Evolutionary conservation across 2,329 filamentous ascomycete species (phyloP).

Genomic region (Fusarium vanettenii): DNA sequence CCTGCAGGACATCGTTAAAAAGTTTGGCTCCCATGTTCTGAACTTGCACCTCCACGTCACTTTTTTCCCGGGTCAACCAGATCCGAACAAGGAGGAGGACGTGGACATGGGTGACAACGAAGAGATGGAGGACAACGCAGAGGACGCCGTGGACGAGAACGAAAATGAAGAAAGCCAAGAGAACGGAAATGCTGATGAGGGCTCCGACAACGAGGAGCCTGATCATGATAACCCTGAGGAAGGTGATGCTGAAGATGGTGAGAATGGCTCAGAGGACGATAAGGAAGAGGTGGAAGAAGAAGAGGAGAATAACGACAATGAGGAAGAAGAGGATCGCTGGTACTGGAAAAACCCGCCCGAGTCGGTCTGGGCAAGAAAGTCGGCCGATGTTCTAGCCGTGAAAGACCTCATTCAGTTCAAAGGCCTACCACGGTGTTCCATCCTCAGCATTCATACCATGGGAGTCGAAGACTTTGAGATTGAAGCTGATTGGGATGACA

Average conservation of each 20-base stretch:
- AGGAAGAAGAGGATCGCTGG: neutral
- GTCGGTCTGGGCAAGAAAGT: constrained; percentile 17
- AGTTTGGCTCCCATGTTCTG: neutral
- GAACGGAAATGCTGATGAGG: neutral
- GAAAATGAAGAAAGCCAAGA: neutral
- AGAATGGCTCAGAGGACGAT: neutral
- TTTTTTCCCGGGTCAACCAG: neutral
- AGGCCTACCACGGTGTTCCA: neutral
- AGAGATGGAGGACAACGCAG: neutral
- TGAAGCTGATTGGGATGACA: constrained; percentile 8
- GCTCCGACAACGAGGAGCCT: neutral
- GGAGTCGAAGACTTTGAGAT: neutral
- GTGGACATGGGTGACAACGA: neutral
- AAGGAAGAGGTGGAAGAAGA: neutral
- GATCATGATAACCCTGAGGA: neutral
- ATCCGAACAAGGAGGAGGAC: neutral
- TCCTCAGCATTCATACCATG: neutral
- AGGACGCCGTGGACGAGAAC: neutral
- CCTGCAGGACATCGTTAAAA: neutral
- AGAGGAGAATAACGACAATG: neutral
- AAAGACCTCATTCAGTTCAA: constrained; percentile 5
- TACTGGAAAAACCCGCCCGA: neutral
- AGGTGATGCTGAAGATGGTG: neutral
- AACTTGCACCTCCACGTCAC: neutral
- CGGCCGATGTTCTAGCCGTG: neutral